These are phyloP conservation scores for Clarkia xantiana DNA, from an alignment of 345 rosid genomes.

Conservation along the genomic window DNA sequence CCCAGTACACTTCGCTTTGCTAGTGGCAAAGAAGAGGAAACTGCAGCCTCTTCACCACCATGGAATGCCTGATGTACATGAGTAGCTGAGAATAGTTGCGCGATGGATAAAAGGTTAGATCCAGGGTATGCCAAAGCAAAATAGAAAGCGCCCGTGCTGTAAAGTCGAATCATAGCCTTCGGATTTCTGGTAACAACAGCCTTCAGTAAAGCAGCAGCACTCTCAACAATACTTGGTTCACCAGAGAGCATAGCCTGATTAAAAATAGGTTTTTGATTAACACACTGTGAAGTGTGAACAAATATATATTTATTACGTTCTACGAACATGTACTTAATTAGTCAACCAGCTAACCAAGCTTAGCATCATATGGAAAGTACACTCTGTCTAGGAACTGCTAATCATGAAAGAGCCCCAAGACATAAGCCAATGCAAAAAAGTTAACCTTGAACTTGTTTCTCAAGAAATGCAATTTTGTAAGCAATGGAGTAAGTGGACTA, in stretches of 20 bases:
- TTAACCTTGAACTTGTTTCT: too few relatives aligned
- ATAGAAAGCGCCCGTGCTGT: constrained; percentile 93
- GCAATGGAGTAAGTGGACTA: too few relatives aligned
- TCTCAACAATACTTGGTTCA: constrained; percentile 92
- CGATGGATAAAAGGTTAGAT: constrained; percentile 76
- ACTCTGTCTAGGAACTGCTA: too few relatives aligned
- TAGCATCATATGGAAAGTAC: too few relatives aligned
- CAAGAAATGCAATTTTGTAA: too few relatives aligned
- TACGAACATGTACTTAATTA: too few relatives aligned
- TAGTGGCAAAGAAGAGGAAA: constrained; percentile 83
- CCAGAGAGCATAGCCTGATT: constrained; percentile 85
- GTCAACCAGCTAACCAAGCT: too few relatives aligned
- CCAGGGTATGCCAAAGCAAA: constrained; percentile 97
- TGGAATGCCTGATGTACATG: constrained; percentile 99
- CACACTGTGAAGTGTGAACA: too few relatives aligned
- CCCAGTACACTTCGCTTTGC: constrained; percentile 98
- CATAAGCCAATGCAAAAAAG: too few relatives aligned
- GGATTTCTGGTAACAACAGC: constrained; percentile 96
- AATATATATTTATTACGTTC: too few relatives aligned
- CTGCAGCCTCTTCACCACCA: constrained; percentile 99
- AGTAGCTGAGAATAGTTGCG: constrained; percentile 83
- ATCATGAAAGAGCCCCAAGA: too few relatives aligned
- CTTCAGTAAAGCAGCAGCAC: constrained; percentile 85
- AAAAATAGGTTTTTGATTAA: too few relatives aligned
- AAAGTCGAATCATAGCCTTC: constrained; percentile 90